phyloP scores from a whole-genome alignment of 2,329 filamentous ascomycete genomes.

The Aspergillus felis region DNA sequence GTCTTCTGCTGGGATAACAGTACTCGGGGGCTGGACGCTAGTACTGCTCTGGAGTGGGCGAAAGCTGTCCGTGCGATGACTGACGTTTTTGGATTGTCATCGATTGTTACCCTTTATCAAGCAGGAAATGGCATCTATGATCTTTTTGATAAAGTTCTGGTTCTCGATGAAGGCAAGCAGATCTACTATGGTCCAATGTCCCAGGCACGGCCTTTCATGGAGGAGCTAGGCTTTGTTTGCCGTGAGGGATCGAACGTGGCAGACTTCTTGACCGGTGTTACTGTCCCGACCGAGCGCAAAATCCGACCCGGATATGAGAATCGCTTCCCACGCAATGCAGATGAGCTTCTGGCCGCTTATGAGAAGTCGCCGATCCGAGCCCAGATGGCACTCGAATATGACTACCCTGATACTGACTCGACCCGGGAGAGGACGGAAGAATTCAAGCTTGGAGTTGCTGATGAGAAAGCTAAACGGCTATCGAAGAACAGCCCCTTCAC shows the following conservation, averaged over 20 bases:
- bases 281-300: constrained; percentile 50
- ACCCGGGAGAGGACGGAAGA: constrained; percentile 49
- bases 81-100: constrained; percentile 56
- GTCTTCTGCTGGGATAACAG: constrained; percentile 67
- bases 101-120: constrained; percentile 65
- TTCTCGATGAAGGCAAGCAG: constrained; percentile 63
- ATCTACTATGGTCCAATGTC: constrained; percentile 61
- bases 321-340: constrained; percentile 43
- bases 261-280: constrained; percentile 64
- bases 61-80: constrained; percentile 62
- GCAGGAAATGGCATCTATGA: constrained; percentile 67
- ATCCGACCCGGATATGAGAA: constrained; percentile 42
- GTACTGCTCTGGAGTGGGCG: constrained; percentile 59
- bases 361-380: constrained; percentile 49
- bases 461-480: constrained; percentile 55
- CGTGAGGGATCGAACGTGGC: constrained; percentile 59
- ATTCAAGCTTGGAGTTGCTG: constrained; percentile 52
- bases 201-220: constrained; percentile 62
- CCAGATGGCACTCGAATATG: constrained; percentile 53
- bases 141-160: constrained; percentile 66
- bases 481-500: constrained; percentile 55
- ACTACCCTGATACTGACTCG: constrained; percentile 50
- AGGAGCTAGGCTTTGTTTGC: constrained; percentile 61
- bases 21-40: constrained; percentile 63
- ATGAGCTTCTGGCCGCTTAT: constrained; percentile 47